Base-by-base conservation (phyloP, 1,284 basidiomycete genomes). In the Microstroma glucosiphilum region DNA sequence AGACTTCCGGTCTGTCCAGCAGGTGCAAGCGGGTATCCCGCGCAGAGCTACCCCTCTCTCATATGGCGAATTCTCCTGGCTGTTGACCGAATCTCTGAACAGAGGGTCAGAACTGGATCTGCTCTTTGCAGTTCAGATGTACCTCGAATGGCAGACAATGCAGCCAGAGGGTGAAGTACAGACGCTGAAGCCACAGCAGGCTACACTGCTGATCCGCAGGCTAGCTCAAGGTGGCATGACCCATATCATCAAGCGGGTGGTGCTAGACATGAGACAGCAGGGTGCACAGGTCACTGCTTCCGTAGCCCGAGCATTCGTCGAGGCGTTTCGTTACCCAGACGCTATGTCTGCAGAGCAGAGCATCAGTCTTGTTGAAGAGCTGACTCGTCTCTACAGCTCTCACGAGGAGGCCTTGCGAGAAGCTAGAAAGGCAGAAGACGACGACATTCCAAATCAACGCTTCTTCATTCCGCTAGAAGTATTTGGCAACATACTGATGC, bases 391-490 rank as follows among this genome's bases (percentile, higher is more conserved):
- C 6, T 21, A 48, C 43, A 21, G 30, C 30, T 37, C 30, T 37
- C 30, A 48, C 43, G 43, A 48, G 43, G 15, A n/a, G 17, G 21
- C 17, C 6, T 6, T 21, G 17, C 43, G 43, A 17, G 21, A 17
- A 21, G 15, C 6, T 4, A 4, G 43, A 12, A 12, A 12, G 4
- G 15, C 6, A 12, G 12, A 12, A n/a, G 15, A 17, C 17, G 43
- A 48, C 43, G 43, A 21, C 43, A 48, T 4, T 6, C 6, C 6
- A 17, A 6, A 4, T 48, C 30, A 21, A 12, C 43, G 43, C 15
- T 48, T 17, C 43, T 48, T 48, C 43, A 21, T 48, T 17, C 43
- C 43, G 17, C 43, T 48, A 21, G 51, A 54, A 21, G 51, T 54
- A 6, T 54, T 23, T 13, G 19, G 21, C 17, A 15, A 23, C 51